Evolutionary conservation across 495 filamentous ascomycete species (phyloP), one percentile per base, ranked within the genome.

Genomic region (Penicillium tannophilum): DNA sequence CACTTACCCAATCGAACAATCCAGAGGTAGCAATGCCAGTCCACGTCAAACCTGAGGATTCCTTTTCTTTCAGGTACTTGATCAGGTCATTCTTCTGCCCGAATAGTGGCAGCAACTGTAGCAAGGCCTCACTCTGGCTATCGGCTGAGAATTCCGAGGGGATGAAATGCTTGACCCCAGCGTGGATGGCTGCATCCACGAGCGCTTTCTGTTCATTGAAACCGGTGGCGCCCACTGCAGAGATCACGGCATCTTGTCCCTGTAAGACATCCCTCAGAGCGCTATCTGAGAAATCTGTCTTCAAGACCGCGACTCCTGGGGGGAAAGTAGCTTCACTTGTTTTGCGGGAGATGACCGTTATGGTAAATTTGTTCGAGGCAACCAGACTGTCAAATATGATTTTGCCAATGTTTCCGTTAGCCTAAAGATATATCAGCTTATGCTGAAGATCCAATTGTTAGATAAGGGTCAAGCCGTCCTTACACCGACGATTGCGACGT

Each of bases 231-330:
- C 74, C 69, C 4, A 73, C 61, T 44, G 67, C 67, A 3, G 70
- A 75, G 56, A 85, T 63, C 11, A 84, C 67, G 4, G 72, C 81
- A 67, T 85, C 80, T 60, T 79, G 71, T 49, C 76, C 77, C 63
- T 75, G 63, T 45, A 85, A 72, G n/a, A 75, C 75, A 1, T 57
- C 16, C 36, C 62, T 51, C 8, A 84, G 66, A 28, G 65, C 74
- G 16, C 83, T 80, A 56, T 80, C 79, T 0, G 85, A 87, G 78
- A 84, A 88, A 65, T 88, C 86, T 71, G 73, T 76, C 81, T 87
- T 88, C 71, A 69, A 61, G 51, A 78, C 66, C 9, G 64, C 76
- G 51, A 76, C 69, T 24, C 64, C 59, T 7, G 68, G 24, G 1
- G 77, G 72, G 31, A 61, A 61, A 14, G 41, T n/a, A n/a, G 58